Conservation (phyloP, 1,139 yeast species). For the Yamadazyma atmosphaerica region DNA sequence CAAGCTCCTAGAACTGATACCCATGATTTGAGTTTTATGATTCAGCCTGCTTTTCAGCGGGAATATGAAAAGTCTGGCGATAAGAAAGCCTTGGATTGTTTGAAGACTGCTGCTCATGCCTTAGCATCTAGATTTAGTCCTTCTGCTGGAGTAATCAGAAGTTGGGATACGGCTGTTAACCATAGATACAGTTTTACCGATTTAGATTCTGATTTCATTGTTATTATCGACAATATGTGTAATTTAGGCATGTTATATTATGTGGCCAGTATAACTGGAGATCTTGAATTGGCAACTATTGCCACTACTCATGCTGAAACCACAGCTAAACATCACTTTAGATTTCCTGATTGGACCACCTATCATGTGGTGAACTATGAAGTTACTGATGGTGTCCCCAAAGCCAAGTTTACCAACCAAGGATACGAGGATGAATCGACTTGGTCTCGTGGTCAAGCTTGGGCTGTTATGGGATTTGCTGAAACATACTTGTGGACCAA, state of each 20-base stretch:
- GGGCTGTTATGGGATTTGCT: conserved; percentile 26
- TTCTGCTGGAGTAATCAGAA: conserved; percentile 22
- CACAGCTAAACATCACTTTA: conserved; percentile 23
- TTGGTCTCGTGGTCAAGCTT: conserved; percentile 30
- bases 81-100: conserved; percentile 16
- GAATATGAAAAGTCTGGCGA: conserved; percentile 17
- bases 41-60: conserved; percentile 23
- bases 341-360: conserved; percentile 22
- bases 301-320: conserved; percentile 28
- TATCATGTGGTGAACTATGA: conserved; percentile 26
- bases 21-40: conserved; percentile 28
- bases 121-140: conserved; percentile 22
- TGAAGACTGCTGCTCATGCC: conserved; percentile 24
- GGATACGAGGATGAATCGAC: conserved; percentile 25
- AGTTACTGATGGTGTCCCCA: conserved; percentile 17
- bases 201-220: conserved; percentile 20
- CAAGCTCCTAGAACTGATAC: conserved; percentile 23
- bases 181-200: conserved; percentile 15
- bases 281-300: conserved; percentile 20
- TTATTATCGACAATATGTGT: conserved; percentile 31
- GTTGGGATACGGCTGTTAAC: conserved; percentile 22
- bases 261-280: conserved; percentile 24
- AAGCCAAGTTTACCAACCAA: conserved; percentile 23
- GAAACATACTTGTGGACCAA: conserved; percentile 23
- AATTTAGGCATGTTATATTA: conserved; percentile 25